Evolutionary conservation across 2,329 filamentous ascomycete genomes (phyloP).

Genomic region (Colletotrichum horii): DNA sequence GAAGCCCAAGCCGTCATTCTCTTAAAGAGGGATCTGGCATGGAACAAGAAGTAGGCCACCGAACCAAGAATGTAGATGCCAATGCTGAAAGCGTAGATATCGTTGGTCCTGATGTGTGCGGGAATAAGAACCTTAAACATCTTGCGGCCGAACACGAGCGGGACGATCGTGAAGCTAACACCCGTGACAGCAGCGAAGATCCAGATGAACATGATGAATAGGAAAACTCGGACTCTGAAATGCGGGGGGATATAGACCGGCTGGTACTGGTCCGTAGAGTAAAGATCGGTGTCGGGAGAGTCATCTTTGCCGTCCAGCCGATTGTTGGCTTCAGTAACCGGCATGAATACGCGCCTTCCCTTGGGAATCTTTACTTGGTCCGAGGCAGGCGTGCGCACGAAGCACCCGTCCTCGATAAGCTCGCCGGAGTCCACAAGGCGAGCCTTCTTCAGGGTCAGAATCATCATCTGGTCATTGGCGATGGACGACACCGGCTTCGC

Average conservation of each 20-base stretch:
- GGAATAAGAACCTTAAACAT: conserved; percentile 79
- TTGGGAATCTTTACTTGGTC: conserved; percentile 96
- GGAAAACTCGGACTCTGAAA: conserved; percentile 79
- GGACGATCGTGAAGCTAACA: conserved; percentile 83
- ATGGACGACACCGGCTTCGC: conserved; percentile 45
- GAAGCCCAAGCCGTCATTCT: conserved; percentile 36
- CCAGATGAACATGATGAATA: conserved; percentile 93
- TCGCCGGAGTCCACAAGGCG: conserved; percentile 53
- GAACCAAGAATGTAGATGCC: conserved; percentile 83
- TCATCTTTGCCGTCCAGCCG: conserved; percentile 69
- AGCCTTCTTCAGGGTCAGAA: conserved; percentile 44
- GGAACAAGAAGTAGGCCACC: conserved; percentile 64
- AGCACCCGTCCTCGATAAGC: conserved; percentile 75
- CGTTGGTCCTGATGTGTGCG: conserved; percentile 77
- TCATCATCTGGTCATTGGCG: conserved; percentile 37
- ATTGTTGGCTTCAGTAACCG: conserved; percentile 72
- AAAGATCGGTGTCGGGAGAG: conserved; percentile 53
- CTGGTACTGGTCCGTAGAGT: conserved; percentile 67
- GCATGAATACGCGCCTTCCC: conserved; percentile 79
- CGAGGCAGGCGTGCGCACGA: conserved; percentile 90
- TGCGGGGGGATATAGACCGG: conserved; percentile 83
- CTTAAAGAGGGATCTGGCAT: conserved; percentile 46
- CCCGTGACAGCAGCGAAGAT: conserved; percentile 89
- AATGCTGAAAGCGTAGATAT: conserved; percentile 94
- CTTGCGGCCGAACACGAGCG: conserved; percentile 81